These are phyloP conservation scores for Pyracantha coccinea DNA, from an alignment of 331 rosid genomes.

Conservation along the genomic window DNA sequence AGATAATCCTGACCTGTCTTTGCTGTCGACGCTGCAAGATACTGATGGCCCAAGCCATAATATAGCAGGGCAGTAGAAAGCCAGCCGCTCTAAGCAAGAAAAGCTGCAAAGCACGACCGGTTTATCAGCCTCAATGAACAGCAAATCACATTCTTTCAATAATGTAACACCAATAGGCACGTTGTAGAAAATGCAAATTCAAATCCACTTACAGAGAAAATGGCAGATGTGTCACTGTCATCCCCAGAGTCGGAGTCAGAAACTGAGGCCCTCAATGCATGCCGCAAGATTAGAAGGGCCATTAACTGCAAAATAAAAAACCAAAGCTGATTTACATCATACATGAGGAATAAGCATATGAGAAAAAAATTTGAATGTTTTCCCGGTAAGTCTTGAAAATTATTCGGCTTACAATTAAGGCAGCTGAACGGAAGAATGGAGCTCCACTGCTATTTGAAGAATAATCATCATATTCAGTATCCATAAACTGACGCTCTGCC, in stretches of 20 bases:
- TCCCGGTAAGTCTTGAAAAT: not conserved
- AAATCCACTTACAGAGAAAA: constrained; percentile 66
- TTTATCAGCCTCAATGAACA: constrained; percentile 13
- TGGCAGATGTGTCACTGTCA: constrained; percentile 49
- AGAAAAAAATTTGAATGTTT: too few species aligned
- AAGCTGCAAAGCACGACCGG: constrained; percentile 39
- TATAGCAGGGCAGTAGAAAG: constrained; percentile 64
- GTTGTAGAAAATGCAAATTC: not conserved
- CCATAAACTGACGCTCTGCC: constrained; percentile 82
- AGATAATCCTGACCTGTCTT: constrained; percentile 55
- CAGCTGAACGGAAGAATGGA: constrained; percentile 90
- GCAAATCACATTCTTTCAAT: not conserved
- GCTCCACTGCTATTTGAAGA: constrained; percentile 81
- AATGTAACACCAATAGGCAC: not conserved
- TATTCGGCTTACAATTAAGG: constrained; percentile 64
- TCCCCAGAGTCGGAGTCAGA: constrained; percentile 62
- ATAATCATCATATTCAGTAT: constrained; percentile 89
- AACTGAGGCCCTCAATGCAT: constrained; percentile 75
- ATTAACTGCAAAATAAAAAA: constrained; percentile 56
- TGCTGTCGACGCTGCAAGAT: constrained; percentile 89
- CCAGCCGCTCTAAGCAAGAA: constrained; percentile 95
- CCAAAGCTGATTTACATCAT: not conserved
- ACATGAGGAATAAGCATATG: not conserved
- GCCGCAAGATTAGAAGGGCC: constrained; percentile 88
- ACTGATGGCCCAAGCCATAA: constrained; percentile 48